Evolutionary conservation across 2,329 filamentous ascomycete genomes (phyloP).

Genomic region (Dactylella cylindrospora): DNA sequence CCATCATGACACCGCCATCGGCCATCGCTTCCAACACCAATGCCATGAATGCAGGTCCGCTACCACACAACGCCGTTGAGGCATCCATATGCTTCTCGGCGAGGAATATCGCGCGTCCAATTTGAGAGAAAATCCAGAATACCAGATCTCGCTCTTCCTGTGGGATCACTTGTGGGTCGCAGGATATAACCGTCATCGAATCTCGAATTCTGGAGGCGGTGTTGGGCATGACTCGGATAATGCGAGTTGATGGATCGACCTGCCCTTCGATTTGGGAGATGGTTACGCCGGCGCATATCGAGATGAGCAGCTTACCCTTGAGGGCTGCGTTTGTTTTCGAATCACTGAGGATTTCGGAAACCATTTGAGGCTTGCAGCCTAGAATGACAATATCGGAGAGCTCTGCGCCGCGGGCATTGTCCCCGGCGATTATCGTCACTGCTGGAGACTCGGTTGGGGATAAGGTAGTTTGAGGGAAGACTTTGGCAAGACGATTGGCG

Average conservation of each 20-base stretch:
- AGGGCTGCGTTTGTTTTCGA: constrained; percentile 72
- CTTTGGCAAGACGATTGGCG: constrained; percentile 67
- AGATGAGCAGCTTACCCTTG: constrained; percentile 76
- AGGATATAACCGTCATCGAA: constrained; percentile 78
- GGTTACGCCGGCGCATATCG: constrained; percentile 76
- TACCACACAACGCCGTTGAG: constrained; percentile 71
- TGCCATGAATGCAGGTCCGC: constrained; percentile 74
- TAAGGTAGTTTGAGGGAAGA: constrained; percentile 63
- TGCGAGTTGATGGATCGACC: constrained; percentile 57
- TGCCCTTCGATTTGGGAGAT: constrained; percentile 66
- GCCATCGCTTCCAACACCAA: constrained; percentile 73
- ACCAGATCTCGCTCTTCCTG: constrained; percentile 60
- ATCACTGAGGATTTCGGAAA: constrained; percentile 66
- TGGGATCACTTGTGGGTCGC: constrained; percentile 60
- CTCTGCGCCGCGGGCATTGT: constrained; percentile 68
- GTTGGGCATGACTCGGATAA: constrained; percentile 83
- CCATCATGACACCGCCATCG: constrained; percentile 78
- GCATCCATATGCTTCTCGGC: constrained; percentile 70
- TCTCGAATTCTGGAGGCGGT: constrained; percentile 73
- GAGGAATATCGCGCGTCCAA: constrained; percentile 70
- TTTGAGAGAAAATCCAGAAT: constrained; percentile 74
- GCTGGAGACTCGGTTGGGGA: constrained; percentile 51
- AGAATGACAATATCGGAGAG: constrained; percentile 74
- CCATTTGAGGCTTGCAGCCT: constrained; percentile 77
- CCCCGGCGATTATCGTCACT: constrained; percentile 68